These are phyloP conservation scores for Ceratobasidium papillatum DNA, from an alignment of 1,284 basidiomycete genomes.

Conservation along the genomic window DNA sequence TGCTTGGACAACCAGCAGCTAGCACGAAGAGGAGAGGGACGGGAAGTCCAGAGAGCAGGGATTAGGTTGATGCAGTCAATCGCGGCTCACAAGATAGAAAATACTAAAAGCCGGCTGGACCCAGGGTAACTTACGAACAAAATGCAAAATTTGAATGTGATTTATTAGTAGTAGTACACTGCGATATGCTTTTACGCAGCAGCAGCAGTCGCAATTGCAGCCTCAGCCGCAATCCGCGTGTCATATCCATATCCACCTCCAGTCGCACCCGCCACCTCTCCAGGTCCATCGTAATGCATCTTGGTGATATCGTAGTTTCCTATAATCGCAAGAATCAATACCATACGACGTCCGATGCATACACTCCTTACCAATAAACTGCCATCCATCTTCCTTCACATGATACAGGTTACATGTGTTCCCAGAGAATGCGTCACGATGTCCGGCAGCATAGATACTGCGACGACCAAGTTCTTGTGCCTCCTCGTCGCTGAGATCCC, in stretches of 20 bases:
- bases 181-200: constrained; percentile 31
- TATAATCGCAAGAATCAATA: constrained; percentile 50
- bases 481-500: constrained; percentile 93
- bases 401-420: constrained; percentile 97
- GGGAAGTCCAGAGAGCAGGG: constrained; percentile 27
- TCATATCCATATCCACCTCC: constrained; percentile 74
- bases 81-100: no score
- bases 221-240: constrained; percentile 55
- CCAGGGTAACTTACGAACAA: not conserved
- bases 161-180: constrained; percentile 10
- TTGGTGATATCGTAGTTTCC: constrained; percentile 83
- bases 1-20: constrained; percentile 69
- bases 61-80: not conserved
- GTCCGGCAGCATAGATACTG: constrained; percentile 97
- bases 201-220: constrained; percentile 28
- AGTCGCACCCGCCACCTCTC: constrained; percentile 66
- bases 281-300: constrained; percentile 85
- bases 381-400: constrained; percentile 93
- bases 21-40: constrained; percentile 20
- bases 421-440: constrained; percentile 97
- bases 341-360: constrained; percentile 23
- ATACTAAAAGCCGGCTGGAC: not conserved
- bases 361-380: constrained; percentile 75
- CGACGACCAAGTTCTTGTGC: constrained; percentile 94
- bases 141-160: constrained; percentile 25